These are phyloP conservation scores for Xylaria bambusicola DNA, from an alignment of 495 filamentous ascomycete genomes.

Conservation along the genomic window DNA sequence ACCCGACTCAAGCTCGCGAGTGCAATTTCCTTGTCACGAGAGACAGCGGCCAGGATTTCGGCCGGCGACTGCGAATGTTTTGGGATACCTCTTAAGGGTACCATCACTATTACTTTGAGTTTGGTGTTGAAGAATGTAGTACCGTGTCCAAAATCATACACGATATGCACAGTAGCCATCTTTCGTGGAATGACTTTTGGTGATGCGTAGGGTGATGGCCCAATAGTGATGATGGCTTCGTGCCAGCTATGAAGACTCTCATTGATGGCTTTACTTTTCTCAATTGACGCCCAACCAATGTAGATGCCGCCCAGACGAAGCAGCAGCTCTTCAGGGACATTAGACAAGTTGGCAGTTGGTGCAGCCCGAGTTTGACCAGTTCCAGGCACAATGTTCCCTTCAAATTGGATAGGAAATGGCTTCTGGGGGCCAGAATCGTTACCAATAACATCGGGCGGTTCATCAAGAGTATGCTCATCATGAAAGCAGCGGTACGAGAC, in stretches of 20 bases:
- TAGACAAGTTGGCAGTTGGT: conserved; percentile 45
- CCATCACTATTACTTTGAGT: conserved; percentile 58
- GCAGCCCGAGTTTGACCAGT: conserved; percentile 33
- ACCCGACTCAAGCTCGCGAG: conserved; percentile 55
- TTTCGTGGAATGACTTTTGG: conserved; percentile 45
- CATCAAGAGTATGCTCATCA: conserved; percentile 21
- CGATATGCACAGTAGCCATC: conserved; percentile 42
- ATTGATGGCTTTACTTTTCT: conserved; percentile 27
- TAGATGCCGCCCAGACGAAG: conserved; percentile 60
- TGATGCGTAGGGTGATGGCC: conserved; percentile 39
- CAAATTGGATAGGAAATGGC: conserved; percentile 61
- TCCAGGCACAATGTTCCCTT: conserved; percentile 41
- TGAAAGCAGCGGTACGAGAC: conserved; percentile 24
- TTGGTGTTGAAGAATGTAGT: conserved; percentile 38
- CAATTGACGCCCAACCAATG: conserved; percentile 61
- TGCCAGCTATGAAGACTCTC: conserved; percentile 44
- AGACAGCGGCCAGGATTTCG: conserved; percentile 43
- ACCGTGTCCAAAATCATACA: conserved; percentile 49
- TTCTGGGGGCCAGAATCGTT: conserved; percentile 53
- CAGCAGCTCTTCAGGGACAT: conserved; percentile 46
- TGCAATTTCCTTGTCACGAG: conserved; percentile 51
- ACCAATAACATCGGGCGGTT: conserved; percentile 26
- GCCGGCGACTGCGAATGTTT: conserved; percentile 39
- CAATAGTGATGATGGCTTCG: conserved; percentile 55
- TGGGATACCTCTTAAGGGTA: conserved; percentile 48